phyloP scores from a whole-genome alignment of 1,139 yeast species.

The Hyphopichia buzzinii region DNA sequence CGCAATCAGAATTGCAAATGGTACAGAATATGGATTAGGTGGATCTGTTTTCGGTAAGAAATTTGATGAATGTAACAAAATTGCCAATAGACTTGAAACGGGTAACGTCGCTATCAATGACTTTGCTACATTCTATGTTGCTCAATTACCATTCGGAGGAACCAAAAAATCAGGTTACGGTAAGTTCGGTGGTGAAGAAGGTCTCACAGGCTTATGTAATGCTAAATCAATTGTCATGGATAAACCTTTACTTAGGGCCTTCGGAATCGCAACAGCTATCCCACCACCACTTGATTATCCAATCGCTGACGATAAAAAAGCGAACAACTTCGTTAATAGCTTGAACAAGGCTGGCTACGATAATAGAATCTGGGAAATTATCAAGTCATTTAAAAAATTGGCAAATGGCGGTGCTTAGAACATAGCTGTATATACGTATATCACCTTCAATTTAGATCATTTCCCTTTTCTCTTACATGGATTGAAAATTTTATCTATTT shows the following conservation, averaged over 20 bases:
- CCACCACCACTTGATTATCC: constrained; percentile 93
- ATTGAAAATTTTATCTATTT: not conserved
- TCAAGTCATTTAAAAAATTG: constrained; percentile 39
- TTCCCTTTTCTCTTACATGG: not conserved
- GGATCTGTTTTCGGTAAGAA: constrained; percentile 80
- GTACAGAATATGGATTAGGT: constrained; percentile 89
- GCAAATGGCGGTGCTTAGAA: constrained; percentile 32
- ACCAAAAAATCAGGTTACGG: constrained; percentile 91
- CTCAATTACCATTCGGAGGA: constrained; percentile 97
- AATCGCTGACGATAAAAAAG: constrained; percentile 70
- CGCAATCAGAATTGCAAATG: constrained; percentile 78
- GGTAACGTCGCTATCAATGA: constrained; percentile 97
- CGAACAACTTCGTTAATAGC: constrained; percentile 84
- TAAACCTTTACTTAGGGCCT: constrained; percentile 57
- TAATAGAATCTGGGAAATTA: constrained; percentile 62
- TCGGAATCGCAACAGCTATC: constrained; percentile 69
- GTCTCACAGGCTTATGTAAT: constrained; percentile 81
- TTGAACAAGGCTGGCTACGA: constrained; percentile 89
- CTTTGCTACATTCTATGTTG: constrained; percentile 92
- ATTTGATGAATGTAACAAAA: constrained; percentile 52
- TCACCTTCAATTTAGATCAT: not conserved
- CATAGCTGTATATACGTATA: not conserved
- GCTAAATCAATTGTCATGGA: constrained; percentile 88
- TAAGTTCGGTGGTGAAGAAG: constrained; percentile 96
- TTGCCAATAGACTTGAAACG: constrained; percentile 63